Percentiles rank a stretch among this genome's conserved stretches.
Conservation (phyloP, 306 rosid genomes). For the Cucumis hystrix region DNA sequence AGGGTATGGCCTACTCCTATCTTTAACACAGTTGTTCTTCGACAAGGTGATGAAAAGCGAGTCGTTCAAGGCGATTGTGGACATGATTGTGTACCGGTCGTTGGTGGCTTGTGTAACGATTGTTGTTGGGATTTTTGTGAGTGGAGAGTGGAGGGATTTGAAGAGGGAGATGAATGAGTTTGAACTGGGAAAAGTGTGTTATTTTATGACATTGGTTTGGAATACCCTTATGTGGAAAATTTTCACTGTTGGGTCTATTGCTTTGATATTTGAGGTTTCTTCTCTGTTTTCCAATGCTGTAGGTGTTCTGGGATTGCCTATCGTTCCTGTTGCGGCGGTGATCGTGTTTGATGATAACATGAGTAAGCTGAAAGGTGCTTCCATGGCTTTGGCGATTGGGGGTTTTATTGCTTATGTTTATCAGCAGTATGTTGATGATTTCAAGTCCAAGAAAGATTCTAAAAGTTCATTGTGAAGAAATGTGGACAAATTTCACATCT, state of each 20-base stretch:
- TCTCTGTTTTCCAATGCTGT: conserved; percentile 29
- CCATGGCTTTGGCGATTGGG: conserved; percentile 26
- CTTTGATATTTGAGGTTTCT: conserved; percentile 27
- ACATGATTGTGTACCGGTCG: conserved; percentile 16
- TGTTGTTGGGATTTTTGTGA: conserved; percentile 24
- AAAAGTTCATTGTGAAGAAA: background rate
- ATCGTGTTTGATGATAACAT: conserved; percentile 24
- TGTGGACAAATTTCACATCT: background rate
- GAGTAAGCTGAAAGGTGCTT: conserved; percentile 21
- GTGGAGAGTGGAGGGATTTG: conserved; percentile 24
- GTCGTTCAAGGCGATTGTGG: conserved; percentile 12
- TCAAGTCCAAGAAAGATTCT: background rate
- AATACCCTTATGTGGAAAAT: conserved; percentile 15
- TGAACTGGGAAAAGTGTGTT: conserved; percentile 21
- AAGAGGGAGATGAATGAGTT: conserved; percentile 22
- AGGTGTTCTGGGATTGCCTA: conserved; percentile 20
- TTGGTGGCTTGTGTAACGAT: conserved; percentile 8
- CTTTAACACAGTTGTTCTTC: conserved; percentile 22
- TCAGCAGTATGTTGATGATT: conserved; percentile 23
- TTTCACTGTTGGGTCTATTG: conserved; percentile 13
- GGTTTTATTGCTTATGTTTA: conserved; percentile 26
- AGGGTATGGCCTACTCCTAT: conserved; percentile 19
- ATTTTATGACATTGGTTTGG: conserved; percentile 16
- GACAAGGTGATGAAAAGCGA: conserved; percentile 14
- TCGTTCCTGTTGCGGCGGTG: conserved; percentile 26